Percentiles rank a stretch among this genome's conserved stretches.
These are phyloP conservation scores for Chlamydomonas schloesseri DNA, from an alignment of 139 green algal species.

Conservation along the genomic window DNA sequence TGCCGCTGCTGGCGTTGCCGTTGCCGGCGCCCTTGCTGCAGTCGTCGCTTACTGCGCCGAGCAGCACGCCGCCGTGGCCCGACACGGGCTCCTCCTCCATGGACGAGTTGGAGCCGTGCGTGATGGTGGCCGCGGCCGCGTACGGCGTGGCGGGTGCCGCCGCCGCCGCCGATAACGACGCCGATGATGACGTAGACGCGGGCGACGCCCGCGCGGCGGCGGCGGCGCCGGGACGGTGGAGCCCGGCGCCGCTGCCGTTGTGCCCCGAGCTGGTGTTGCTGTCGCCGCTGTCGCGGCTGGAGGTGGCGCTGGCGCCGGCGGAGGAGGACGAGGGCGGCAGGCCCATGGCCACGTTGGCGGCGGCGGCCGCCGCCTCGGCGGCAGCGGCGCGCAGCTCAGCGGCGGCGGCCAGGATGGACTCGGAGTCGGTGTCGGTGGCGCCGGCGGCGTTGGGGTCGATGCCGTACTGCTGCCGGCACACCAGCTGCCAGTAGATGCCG, in stretches of 20 bases:
- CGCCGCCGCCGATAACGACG: not conserved
- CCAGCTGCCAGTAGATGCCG: slow-evolving; percentile 78
- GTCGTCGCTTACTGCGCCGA: slow-evolving; percentile 5
- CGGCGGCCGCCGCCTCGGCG: not conserved
- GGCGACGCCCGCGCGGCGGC: not conserved
- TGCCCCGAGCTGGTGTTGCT: not conserved
- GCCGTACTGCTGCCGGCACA: slow-evolving; percentile 72
- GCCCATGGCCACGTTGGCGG: not conserved
- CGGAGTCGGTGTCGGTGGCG: not conserved
- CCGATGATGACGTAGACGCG: not conserved
- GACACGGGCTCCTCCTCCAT: not conserved
- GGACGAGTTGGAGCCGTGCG: not conserved
- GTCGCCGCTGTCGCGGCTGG: not conserved
- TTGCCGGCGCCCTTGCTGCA: not conserved
- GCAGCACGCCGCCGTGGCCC: not conserved
- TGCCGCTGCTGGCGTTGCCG: not conserved
- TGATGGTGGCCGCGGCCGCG: not conserved
- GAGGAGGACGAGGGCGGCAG: not conserved
- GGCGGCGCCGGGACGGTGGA: too few relatives aligned
- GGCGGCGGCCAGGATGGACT: not conserved
- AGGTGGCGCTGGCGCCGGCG: not conserved
- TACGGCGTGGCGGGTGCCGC: not conserved
- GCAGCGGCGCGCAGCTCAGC: not conserved
- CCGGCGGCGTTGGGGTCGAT: slow-evolving; percentile 14
- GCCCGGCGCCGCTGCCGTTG: not conserved